Evolutionary conservation across 345 rosid species (phyloP), one percentile per base, ranked within the genome.

Genomic region (Eucalyptus virginea): DNA sequence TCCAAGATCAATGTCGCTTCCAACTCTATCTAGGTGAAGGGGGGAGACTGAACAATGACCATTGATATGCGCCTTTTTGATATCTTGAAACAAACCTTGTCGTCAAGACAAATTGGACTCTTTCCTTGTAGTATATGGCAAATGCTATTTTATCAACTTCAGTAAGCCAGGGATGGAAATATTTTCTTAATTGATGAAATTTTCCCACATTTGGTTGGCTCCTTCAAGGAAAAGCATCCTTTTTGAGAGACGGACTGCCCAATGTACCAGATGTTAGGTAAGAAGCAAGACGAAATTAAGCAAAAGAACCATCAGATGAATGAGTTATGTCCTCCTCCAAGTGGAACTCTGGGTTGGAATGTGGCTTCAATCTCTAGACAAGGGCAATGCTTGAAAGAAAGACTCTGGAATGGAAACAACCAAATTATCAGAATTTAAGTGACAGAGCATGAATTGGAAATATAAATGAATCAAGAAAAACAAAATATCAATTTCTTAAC

Each of bases 341-440:
- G 98, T 47, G 97, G 98, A 88, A 95, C 96, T 91, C 94, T 94
- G 65, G 99, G 98, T 90, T 94, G 93, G 94, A 95, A 97, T 88
- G 87, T 92, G 81, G 93, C 94, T 65, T 95, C 93, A 23, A 91
- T 95, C 49, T 40, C 88, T 89, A 95, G 87, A 91, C 95, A 94
- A 88, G 95, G 94, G 93, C 98, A 98, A 89, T 83, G 91, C n/a
- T 90, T 93, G 94, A 96, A 95, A 91, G 96, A 95, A 88, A 97
- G 92, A 91, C 94, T 95, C 99, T 98, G 96, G 85, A 88, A 92
- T 19, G 86, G 15, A 91, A 72, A 62, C 77, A 69, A 17, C 48
- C 48, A 86, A 86, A 51, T 86, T 12, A 86, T 40, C 47, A 77
- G 47, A 44, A 21, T 40, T 72, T 40, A 77, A 40, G 47, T 37